phyloP scores from a whole-genome alignment of 2,329 filamentous ascomycete genomes.

The Clarireedia hainanense region DNA sequence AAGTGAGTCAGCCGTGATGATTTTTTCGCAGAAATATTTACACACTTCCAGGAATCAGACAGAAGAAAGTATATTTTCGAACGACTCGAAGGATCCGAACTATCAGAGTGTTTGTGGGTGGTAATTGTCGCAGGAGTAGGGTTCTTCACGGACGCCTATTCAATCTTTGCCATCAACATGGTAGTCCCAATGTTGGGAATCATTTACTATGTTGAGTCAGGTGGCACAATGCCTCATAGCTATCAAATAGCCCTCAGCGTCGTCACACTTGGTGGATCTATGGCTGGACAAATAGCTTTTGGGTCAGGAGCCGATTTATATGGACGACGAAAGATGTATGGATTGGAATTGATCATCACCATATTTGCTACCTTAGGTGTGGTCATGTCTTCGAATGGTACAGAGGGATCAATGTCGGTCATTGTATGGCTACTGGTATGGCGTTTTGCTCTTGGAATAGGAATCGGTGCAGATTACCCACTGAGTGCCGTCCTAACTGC shows the following conservation, averaged over 20 bases:
- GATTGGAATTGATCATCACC: constrained; percentile 64
- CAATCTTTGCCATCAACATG: constrained; percentile 71
- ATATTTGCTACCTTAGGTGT: constrained; percentile 43
- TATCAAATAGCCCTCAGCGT: constrained; percentile 70
- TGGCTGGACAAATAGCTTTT: constrained; percentile 70
- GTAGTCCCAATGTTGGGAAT: constrained; percentile 64
- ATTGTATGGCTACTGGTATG: constrained; percentile 61
- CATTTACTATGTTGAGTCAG: constrained; percentile 39
- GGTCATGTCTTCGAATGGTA: constrained; percentile 41
- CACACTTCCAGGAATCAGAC: constrained; percentile 15
- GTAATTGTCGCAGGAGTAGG: constrained; percentile 62
- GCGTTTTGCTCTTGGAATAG: constrained; percentile 68
- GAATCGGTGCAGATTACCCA: constrained; percentile 74
- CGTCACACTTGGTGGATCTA: constrained; percentile 71
- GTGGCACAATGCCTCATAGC: constrained; percentile 21
- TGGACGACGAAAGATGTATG: constrained; percentile 74
- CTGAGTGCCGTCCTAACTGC: constrained; percentile 65
- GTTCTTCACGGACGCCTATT: constrained; percentile 77
- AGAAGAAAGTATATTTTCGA: constrained; percentile 17
- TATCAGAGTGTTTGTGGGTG: constrained; percentile 21
- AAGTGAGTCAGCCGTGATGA: background rate
- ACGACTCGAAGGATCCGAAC: constrained; percentile 17
- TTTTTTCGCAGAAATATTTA: background rate
- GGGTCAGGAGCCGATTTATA: constrained; percentile 68
- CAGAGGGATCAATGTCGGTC: constrained; percentile 53